Evolutionary conservation across 768 basidiomycete genomes (phyloP).

Genomic region (Ramaria sp.): DNA sequence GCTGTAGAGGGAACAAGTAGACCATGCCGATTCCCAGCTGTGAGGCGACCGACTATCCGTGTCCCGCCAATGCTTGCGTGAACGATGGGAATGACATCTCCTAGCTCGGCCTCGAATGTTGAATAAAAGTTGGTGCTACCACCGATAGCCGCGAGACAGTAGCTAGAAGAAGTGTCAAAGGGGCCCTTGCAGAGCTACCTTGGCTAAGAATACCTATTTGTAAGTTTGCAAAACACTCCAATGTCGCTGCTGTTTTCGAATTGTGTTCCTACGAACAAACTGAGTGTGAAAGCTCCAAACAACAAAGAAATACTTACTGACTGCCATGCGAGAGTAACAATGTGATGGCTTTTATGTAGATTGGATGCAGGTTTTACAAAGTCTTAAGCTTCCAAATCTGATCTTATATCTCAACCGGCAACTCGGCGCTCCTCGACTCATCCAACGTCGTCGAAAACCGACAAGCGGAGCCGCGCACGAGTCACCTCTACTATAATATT

Average conservation of each 20-base stretch:
- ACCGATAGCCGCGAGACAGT: slow-evolving; percentile 89
- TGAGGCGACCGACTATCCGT: slow-evolving; percentile 85
- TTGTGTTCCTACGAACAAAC: slow-evolving; percentile 54
- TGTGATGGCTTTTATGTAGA: neutral
- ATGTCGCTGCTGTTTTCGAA: slow-evolving; percentile 94
- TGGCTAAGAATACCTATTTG: slow-evolving; percentile 45
- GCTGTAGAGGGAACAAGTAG: slow-evolving; percentile 92
- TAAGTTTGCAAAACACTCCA: slow-evolving; percentile 95
- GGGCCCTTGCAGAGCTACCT: neutral
- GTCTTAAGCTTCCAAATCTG: neutral
- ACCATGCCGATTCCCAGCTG: slow-evolving; percentile 94
- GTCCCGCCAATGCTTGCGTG: slow-evolving; percentile 94
- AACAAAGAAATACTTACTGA: slow-evolving; percentile 36
- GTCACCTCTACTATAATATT: neutral
- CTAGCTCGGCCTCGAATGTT: slow-evolving; percentile 89
- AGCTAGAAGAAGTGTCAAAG: slow-evolving; percentile 35
- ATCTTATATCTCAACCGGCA: neutral
- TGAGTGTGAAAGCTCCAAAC: slow-evolving; percentile 4
- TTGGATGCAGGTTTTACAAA: neutral
- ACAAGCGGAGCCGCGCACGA: neutral
- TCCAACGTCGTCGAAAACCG: neutral
- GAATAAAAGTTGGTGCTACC: slow-evolving; percentile 98
- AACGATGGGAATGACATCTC: slow-evolving; percentile 90
- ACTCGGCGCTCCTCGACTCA: neutral
- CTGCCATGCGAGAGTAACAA: slow-evolving; percentile 39